Percentiles rank a stretch among this genome's conserved stretches.
These are phyloP conservation scores for Cryptococcus sp. DNA, from an alignment of 1,284 basidiomycete species.

Conservation along the genomic window DNA sequence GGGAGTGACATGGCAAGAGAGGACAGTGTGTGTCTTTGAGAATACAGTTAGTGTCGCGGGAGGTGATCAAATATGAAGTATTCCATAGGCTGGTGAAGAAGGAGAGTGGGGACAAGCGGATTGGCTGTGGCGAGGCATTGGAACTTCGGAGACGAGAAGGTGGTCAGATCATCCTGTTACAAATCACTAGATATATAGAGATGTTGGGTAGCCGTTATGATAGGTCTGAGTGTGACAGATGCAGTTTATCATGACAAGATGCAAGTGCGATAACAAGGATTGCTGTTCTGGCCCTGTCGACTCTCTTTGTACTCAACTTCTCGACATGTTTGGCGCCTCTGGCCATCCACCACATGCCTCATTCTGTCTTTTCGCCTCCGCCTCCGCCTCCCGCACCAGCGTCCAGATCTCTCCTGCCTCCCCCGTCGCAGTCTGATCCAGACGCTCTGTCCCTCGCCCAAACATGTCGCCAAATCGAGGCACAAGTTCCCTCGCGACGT, in stretches of 20 bases:
- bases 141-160: neutral
- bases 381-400: constrained; percentile 31
- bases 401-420: constrained; percentile 27
- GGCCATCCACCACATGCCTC: constrained; percentile 31
- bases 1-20: too few relatives aligned
- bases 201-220: too few relatives aligned
- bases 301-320: neutral
- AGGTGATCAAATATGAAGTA: neutral
- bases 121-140: neutral
- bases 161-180: too few relatives aligned
- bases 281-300: neutral
- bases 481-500: constrained; percentile 31
- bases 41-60: neutral
- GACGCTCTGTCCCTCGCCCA: constrained; percentile 28
- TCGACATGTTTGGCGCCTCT: constrained; percentile 21
- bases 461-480: constrained; percentile 41
- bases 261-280: too few relatives aligned
- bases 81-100: neutral
- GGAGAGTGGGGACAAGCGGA: neutral
- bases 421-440: constrained; percentile 11
- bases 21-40: too few relatives aligned
- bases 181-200: too few relatives aligned
- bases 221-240: too few relatives aligned
- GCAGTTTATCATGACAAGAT: too few relatives aligned
- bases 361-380: constrained; percentile 24